Base-by-base conservation (phyloP, 1,139 yeast species). In the Sugiyamaella sp. region DNA sequence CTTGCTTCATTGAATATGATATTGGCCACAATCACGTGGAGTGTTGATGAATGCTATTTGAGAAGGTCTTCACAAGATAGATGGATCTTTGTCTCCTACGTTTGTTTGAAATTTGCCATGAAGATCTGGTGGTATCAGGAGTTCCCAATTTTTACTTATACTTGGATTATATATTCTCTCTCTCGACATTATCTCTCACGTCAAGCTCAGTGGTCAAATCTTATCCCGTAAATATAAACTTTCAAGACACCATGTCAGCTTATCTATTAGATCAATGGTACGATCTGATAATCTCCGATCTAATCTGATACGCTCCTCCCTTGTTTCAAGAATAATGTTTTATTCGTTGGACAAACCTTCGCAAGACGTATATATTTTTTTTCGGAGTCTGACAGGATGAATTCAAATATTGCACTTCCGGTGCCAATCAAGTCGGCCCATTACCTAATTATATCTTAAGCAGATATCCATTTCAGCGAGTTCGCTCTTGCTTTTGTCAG, bases 281-380 rank as follows among this genome's bases (percentile, higher is more conserved):
- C 22, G 38, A 29, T 43, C 46, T 17, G 38, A 29, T 43, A 43
- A 43, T 43, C 38, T 43, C 33, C 44, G 27, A 43, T 43, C 38
- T 43, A 29, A 43, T 29, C 33, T 10, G 20, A 16, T 16, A 35
- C 40, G 20, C 6, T 19, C 40, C 16, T 35, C 8, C 37, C 16
- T 35, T 35, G 40, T 35, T 35, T 35, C 40, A 14, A 16, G 16
- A 6, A 5, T 8, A 12, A 29, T 29, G 35, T 29, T 12, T 29
- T 29, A 29, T 29, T 29, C n/a, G n/a, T 29, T 14, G 35, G 24
- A 24, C 17, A 40, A 22, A 32, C 38, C 14, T 29, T 24, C 14
- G 29, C 25, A 9, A 29, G 19, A 43, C 27, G 22, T 43, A 43
- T 43, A 43, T 43, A 43, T 43, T 21, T 21, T 20, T 39, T 39